phyloP scores from a whole-genome alignment of 2,329 filamentous ascomycete species.

The Esteya vermicola region DNA sequence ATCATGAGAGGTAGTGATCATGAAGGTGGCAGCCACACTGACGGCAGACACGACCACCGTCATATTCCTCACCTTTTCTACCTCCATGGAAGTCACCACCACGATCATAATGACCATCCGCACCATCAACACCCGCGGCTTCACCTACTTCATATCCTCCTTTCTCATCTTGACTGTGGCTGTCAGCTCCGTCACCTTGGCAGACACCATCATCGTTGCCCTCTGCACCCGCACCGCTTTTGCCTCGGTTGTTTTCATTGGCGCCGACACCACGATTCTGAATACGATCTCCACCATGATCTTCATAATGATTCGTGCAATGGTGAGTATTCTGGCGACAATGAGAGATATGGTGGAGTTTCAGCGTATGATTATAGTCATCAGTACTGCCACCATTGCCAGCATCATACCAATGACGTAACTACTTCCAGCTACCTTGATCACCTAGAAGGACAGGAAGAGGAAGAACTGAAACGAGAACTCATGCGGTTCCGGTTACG shows the following conservation, averaged over 20 bases:
- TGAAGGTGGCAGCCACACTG: too few relatives aligned
- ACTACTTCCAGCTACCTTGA: not conserved
- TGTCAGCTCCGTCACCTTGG: not conserved
- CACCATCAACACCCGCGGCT: not conserved
- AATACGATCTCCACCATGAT: not conserved
- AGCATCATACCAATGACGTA: not conserved
- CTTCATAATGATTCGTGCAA: too few relatives aligned
- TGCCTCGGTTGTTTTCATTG: too few relatives aligned
- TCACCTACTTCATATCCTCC: too few relatives aligned
- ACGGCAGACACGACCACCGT: not conserved
- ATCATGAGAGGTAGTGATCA: too few relatives aligned
- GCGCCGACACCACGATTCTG: not conserved
- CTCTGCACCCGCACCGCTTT: not conserved
- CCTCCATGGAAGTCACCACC: not conserved
- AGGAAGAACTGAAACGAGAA: not conserved
- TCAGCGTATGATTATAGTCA: not conserved
- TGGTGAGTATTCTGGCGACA: too few relatives aligned
- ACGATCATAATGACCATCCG: too few relatives aligned
- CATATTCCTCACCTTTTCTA: too few relatives aligned
- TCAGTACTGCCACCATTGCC: not conserved
- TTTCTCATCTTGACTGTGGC: not conserved
- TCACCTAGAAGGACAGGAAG: not conserved
- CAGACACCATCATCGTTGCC: not conserved
- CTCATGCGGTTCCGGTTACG: not conserved
- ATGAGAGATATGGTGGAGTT: too few relatives aligned